phyloP scores from a whole-genome alignment of 345 rosid species.

The Aquilaria malaccensis region DNA sequence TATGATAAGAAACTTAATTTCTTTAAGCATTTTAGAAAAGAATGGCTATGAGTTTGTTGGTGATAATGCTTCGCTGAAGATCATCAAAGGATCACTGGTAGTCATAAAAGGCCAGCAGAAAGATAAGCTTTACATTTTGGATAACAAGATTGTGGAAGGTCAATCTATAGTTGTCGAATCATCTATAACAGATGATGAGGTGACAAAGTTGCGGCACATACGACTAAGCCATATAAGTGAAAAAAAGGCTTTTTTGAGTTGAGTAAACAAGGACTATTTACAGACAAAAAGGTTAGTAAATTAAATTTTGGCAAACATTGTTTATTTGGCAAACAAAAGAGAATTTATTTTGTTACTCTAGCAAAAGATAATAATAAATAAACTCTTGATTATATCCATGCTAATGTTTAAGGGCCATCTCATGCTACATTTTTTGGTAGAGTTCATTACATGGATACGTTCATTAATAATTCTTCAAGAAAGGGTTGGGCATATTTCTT shows the following conservation, averaged over 20 bases:
- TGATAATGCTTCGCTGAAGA: too few species aligned
- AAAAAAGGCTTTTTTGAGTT: background rate
- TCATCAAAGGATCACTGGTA: too few species aligned
- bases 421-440: too few species aligned
- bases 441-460: too few species aligned
- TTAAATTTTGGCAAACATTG: too few species aligned
- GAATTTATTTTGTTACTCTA: background rate
- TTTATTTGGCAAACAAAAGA: background rate
- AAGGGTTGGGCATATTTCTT: background rate
- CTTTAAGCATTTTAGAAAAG: too few species aligned
- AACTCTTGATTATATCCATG: background rate
- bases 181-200: background rate
- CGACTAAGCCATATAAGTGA: background rate
- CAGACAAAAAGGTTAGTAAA: background rate
- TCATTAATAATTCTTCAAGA: too few species aligned
- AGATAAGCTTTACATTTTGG: too few species aligned
- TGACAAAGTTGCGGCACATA: background rate
- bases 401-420: too few species aligned
- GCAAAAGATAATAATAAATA: background rate
- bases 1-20: too few species aligned
- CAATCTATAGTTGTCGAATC: background rate
- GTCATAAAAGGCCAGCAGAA: too few species aligned
- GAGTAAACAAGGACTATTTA: background rate
- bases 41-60: too few species aligned
- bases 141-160: background rate